Evolutionary conservation across 2,329 filamentous ascomycete species (phyloP).

Genomic region (Calycina herbarum): DNA sequence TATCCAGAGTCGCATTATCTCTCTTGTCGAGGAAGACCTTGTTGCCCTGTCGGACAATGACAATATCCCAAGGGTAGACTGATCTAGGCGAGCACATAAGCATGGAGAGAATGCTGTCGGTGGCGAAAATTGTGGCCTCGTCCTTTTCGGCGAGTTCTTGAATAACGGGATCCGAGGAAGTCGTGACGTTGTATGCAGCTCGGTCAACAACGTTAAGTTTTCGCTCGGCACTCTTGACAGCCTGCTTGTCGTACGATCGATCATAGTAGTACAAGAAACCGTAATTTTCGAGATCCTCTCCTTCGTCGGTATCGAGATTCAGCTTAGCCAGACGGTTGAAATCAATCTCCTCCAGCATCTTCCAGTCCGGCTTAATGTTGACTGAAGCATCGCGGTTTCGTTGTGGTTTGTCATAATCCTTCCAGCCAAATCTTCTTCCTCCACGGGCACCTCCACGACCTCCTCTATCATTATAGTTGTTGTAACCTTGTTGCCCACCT

Average conservation of each 20-base stretch:
- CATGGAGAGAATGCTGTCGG: constrained; percentile 96
- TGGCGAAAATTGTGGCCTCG: constrained; percentile 95
- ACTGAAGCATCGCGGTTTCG: constrained; percentile 95
- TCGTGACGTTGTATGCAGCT: constrained; percentile 97
- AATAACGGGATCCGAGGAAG: constrained; percentile 92
- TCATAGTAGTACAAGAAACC: constrained; percentile 99
- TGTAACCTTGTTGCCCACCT: constrained; percentile 62
- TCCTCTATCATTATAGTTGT: constrained; percentile 72
- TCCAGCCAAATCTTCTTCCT: constrained; percentile 93
- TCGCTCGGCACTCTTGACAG: constrained; percentile 84
- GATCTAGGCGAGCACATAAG: constrained; percentile 97
- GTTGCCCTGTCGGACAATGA: constrained; percentile 88
- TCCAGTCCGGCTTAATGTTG: constrained; percentile 95
- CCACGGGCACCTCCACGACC: constrained; percentile 69
- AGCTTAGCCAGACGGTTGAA: constrained; percentile 94
- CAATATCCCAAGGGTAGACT: constrained; percentile 97
- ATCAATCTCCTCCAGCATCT: constrained; percentile 95
- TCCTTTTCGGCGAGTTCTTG: constrained; percentile 95
- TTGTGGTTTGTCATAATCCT: constrained; percentile 97
- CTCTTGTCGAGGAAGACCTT: constrained; percentile 99
- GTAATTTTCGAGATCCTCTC: constrained; percentile 92
- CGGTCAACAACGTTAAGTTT: constrained; percentile 88
- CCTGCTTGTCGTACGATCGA: constrained; percentile 88
- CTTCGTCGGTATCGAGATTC: constrained; percentile 91
- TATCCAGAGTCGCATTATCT: constrained; percentile 89